Evolutionary conservation across 2,329 filamentous ascomycete species (phyloP).

Genomic region (Mycocentrospora acerina): DNA sequence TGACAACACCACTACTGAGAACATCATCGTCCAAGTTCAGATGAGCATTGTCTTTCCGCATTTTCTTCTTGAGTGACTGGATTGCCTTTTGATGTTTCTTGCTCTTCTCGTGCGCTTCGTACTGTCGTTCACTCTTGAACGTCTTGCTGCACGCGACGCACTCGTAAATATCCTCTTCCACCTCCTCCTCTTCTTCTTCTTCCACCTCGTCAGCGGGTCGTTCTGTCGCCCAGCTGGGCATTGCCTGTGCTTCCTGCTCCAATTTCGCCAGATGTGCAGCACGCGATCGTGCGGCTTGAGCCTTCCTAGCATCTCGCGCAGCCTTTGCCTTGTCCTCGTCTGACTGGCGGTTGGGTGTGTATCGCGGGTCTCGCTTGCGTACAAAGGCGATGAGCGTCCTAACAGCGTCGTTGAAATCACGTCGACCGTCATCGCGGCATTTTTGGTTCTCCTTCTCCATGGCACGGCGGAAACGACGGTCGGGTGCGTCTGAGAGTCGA

Average conservation of each 20-base stretch:
- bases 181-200: constrained; percentile 55
- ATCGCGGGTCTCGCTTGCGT: constrained; percentile 87
- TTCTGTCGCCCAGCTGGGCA: constrained; percentile 75
- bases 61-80: constrained; percentile 75
- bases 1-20: constrained; percentile 34
- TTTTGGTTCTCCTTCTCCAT: constrained; percentile 97
- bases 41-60: constrained; percentile 75
- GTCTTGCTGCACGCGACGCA: constrained; percentile 65
- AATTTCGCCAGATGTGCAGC: constrained; percentile 78
- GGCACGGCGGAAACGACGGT: constrained; percentile 74
- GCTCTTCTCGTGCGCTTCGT: constrained; percentile 88
- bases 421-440: constrained; percentile 75
- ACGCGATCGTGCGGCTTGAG: constrained; percentile 80
- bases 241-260: constrained; percentile 61
- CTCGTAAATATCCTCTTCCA: constrained; percentile 57
- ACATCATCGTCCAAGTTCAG: constrained; percentile 50
- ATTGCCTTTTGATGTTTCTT: constrained; percentile 93
- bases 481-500: constrained; percentile 79
- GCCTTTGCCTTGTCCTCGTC: constrained; percentile 79
- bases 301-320: constrained; percentile 74
- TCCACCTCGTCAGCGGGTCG: constrained; percentile 57
- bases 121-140: constrained; percentile 91
- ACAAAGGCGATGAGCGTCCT: constrained; percentile 83
- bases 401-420: constrained; percentile 92
- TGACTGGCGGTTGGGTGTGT: constrained; percentile 72